Conservation (phyloP, 441 rosid species). For the Bocquillonia castaneifolia region DNA sequence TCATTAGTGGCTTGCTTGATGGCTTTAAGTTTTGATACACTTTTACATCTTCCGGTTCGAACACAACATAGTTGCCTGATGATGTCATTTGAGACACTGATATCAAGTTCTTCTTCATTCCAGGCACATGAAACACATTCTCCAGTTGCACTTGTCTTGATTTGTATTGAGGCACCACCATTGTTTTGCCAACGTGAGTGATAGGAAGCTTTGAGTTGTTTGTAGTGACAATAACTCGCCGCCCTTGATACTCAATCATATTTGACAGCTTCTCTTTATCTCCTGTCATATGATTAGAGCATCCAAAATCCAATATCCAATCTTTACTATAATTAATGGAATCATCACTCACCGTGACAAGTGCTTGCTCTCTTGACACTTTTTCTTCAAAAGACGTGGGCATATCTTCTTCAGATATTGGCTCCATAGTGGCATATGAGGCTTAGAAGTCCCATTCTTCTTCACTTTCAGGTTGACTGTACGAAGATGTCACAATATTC, state of each 20-base stretch:
- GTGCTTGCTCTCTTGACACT: background rate
- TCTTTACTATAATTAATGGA: background rate
- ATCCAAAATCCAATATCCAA: background rate
- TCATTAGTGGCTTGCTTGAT: background rate
- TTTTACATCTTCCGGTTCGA: conserved; percentile 3
- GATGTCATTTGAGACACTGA: background rate
- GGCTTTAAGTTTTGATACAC: background rate
- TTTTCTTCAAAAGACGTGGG: no score
- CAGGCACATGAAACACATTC: conserved; percentile 2
- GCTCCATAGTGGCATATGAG: background rate
- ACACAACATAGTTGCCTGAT: conserved; percentile 5
- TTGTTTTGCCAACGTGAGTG: background rate
- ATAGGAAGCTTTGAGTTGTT: conserved; percentile 1
- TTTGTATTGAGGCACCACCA: background rate
- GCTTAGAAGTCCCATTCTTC: background rate
- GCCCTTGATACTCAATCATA: background rate
- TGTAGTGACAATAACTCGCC: background rate
- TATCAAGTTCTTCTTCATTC: no score
- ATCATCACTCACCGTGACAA: background rate
- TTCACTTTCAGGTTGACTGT: background rate
- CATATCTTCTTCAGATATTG: no score
- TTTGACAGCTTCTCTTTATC: background rate
- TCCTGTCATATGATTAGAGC: background rate
- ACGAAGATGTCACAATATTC: background rate
- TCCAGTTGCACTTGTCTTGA: background rate